A percentile compares a stretch with the other conserved stretches of the same genome.
Conservation (phyloP, 139 green algal species). For the Chlorella sp. region DNA sequence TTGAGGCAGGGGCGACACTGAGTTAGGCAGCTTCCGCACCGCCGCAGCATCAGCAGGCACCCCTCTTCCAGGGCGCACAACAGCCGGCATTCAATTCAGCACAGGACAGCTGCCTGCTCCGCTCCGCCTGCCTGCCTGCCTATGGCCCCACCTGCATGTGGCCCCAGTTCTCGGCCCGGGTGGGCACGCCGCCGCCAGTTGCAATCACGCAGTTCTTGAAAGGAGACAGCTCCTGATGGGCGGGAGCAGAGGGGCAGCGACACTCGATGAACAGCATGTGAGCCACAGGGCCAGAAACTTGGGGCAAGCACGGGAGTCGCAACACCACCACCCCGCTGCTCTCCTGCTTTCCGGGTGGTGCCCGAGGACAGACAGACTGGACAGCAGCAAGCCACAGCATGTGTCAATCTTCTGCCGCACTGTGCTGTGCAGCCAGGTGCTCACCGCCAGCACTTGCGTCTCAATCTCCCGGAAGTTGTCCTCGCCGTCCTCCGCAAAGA, state of each 20-base stretch:
- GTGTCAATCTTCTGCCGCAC: too few relatives aligned
- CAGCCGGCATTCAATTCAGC: neutral
- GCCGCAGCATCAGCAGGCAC: neutral
- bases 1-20: neutral
- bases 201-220: slow-evolving; percentile 85
- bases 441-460: slow-evolving; percentile 62
- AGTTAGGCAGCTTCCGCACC: too few relatives aligned
- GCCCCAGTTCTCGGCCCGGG: slow-evolving; percentile 85
- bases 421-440: neutral
- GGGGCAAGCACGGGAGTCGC: too few relatives aligned
- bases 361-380: too few relatives aligned
- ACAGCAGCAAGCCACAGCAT: too few relatives aligned
- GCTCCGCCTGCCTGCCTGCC: too few relatives aligned
- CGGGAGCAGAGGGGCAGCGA: neutral
- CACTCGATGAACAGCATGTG: too few relatives aligned
- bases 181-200: slow-evolving; percentile 86
- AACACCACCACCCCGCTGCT: too few relatives aligned
- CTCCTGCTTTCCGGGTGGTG: too few relatives aligned
- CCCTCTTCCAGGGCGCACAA: too few relatives aligned
- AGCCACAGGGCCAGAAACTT: too few relatives aligned
- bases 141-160: slow-evolving; percentile 74
- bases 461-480: slow-evolving; percentile 89
- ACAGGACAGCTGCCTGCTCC: slow-evolving; percentile 18
- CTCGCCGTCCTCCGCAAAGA: slow-evolving; percentile 88
- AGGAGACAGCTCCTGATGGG: slow-evolving; percentile 71